Base-by-base conservation (phyloP, 257 asterid species). In the Fraxinus cuspidata region DNA sequence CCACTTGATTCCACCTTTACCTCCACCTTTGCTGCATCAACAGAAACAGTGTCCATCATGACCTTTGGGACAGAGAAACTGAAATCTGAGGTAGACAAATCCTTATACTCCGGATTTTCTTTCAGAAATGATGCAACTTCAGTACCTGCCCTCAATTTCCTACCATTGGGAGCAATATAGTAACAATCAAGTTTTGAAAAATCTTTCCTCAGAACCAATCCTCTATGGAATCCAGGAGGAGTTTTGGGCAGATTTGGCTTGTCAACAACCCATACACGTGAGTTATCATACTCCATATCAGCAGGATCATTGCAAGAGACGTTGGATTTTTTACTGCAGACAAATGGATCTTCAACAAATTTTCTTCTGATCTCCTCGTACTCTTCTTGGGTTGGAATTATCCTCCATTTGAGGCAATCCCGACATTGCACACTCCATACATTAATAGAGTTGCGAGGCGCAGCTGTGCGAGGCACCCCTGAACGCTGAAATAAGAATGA, bases 181-280 rank as follows among this genome's bases (percentile, higher is more conserved):
- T 42, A 42, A 42, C 49, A 42, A 42, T 42, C 49, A 42, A 42
- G 49, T 70, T 77, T 89, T 11, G 86, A 60, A 34, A 21, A 75
- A 76, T 82, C 83, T 25, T 53, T 87, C 71, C 96, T 83, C 81
- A 88, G 44, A 11, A 77, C 80, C 75, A 85, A 2, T 2, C 53
- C 66, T 74, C 89, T 84, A 80, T 81, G 84, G 80, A 90, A 92
- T 2, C 96, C 92, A 0, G 31, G 25, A 1, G 97, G 96, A 11
- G 94, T 80, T 82, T 83, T 86, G 0, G 96, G 96, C 19, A 83
- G 28, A 58, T 84, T 86, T 31, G 92, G 96, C 81, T 78, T 86
- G 86, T 92, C 92, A 1, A 80, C 79, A 37, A 77, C 90, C 97
- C 96, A 92, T 27, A 70, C 72, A 27, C 88, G 80, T 5, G 88